Base-by-base conservation (phyloP, 2,329 filamentous ascomycete species). In the Aspergillus sojae region DNA sequence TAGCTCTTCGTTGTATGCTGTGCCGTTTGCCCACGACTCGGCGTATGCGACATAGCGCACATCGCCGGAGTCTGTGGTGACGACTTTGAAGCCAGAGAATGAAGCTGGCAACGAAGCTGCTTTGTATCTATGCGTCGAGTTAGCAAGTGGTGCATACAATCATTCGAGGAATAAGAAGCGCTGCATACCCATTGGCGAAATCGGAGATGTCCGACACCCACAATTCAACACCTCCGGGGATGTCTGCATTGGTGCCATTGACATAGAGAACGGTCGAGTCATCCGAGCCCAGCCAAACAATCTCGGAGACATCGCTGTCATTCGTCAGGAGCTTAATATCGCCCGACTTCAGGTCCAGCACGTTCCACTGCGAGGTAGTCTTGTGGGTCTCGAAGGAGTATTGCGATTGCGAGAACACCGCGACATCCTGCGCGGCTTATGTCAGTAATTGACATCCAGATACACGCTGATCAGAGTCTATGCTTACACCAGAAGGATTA, bases 321-420 rank as follows among this genome's bases (percentile, higher is more conserved):
- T 90, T 85, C 54, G 87, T 89, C 12, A 96, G 81, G 14, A 89
- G 77, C 4, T 83, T 86, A 4, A 89, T 89, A 57, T 89, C 83
- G 39, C 90, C 89, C 9, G 85, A 87, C 53, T 84, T 80, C 63
- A 93, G 83, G 69, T 94, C 88, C 46, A 97, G 80, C 30, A 94
- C 68, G 91, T 89, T 79, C 93, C 89, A 64, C 82, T 84, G 74
- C 9, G 74, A 76, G 5, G 84, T 63, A 74, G 89, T 90, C 54
- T 84, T 83, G 74, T 96, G 92, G 0, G 86, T 84, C 45, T 90
- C 83, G 77, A 97, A 97, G 5, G 88, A 94, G 77, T 96, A 97
- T 1, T 89, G 88, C 0, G 90, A 91, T 19, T 88, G 82, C 76
- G 89, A 75, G 59, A 83, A 85, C 48, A 85, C 65, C 1, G 82